Conservation (phyloP, 2,329 filamentous ascomycete genomes). For the Domatiomyces catenatus region DNA sequence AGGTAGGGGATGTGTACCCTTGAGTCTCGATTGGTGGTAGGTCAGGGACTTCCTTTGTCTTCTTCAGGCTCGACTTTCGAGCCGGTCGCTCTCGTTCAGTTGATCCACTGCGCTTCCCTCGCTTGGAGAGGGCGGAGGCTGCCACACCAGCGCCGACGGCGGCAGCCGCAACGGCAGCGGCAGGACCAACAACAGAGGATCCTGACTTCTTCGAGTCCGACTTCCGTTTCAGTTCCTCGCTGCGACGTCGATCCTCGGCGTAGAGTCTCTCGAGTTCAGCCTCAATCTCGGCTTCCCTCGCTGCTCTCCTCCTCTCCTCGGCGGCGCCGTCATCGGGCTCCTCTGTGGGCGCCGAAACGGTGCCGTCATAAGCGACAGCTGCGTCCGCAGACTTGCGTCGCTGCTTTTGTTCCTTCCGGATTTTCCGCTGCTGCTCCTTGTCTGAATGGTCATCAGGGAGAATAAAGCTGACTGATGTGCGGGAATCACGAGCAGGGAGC, state of each 20-base stretch:
- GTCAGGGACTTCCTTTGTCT: constrained; percentile 3
- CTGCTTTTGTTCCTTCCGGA: constrained; percentile 12
- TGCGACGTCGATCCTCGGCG: constrained; percentile 10
- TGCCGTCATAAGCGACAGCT: not conserved
- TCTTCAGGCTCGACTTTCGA: constrained; percentile 20
- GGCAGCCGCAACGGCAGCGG: constrained; percentile 33
- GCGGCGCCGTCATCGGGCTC: not conserved
- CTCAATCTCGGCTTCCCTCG: constrained; percentile 15
- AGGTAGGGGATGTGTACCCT: constrained; percentile 14
- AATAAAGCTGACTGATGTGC: constrained; percentile 42
- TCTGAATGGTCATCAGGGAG: constrained; percentile 39
- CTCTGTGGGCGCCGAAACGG: not conserved
- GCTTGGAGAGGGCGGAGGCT: constrained; percentile 24
- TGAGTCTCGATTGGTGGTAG: constrained; percentile 7
- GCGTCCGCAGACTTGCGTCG: constrained; percentile 9
- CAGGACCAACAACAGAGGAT: constrained; percentile 20
- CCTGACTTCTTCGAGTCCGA: constrained; percentile 7
- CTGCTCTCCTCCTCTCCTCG: constrained; percentile 1
- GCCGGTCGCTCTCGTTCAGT: constrained; percentile 12
- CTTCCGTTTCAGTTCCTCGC: constrained; percentile 7
- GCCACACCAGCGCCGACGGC: constrained; percentile 35
- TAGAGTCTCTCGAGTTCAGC: constrained; percentile 14
- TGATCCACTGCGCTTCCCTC: constrained; percentile 9
- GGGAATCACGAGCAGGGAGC: constrained; percentile 23
- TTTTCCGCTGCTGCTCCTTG: constrained; percentile 20